A percentile compares a stretch with the other conserved stretches of the same genome.
Conservation (phyloP, 768 basidiomycete genomes). For the Sarcodon sp. region DNA sequence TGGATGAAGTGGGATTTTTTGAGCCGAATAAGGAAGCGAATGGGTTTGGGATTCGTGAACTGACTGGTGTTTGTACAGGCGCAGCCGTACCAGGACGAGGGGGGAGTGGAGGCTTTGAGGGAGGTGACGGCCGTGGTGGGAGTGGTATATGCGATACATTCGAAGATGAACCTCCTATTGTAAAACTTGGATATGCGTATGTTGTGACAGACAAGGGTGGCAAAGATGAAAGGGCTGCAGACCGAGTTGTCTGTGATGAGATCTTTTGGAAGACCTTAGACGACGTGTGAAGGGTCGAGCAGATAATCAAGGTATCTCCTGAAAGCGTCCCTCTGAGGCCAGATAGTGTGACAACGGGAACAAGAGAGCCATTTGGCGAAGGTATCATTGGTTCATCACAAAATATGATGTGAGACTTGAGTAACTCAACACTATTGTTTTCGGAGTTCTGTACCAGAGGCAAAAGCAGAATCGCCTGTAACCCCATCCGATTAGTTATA, state of each 20-base stretch:
- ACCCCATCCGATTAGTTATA: background rate
- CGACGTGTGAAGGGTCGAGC: conserved; percentile 27
- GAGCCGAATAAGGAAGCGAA: conserved; percentile 73
- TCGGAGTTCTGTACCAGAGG: conserved; percentile 52
- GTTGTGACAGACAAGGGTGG: conserved; percentile 37
- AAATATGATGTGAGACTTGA: conserved; percentile 75
- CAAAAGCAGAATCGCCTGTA: conserved; percentile 68
- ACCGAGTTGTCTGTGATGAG: conserved; percentile 19
- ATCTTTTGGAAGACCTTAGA: conserved; percentile 30
- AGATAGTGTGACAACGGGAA: conserved; percentile 63
- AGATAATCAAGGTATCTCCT: conserved; percentile 27
- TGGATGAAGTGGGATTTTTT: conserved; percentile 17
- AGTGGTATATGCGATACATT: conserved; percentile 12
- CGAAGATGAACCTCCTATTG: conserved; percentile 1
- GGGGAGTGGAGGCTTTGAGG: conserved; percentile 36
- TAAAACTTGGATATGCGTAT: conserved; percentile 11
- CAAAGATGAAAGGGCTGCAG: conserved; percentile 27
- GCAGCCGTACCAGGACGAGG: conserved; percentile 16
- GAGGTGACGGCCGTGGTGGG: conserved; percentile 22
- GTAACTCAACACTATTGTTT: conserved; percentile 55
- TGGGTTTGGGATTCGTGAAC: conserved; percentile 50
- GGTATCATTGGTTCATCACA: conserved; percentile 23
- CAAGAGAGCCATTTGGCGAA: conserved; percentile 19
- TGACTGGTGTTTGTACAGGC: conserved; percentile 7
- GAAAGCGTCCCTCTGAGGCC: conserved; percentile 56